Base-by-base conservation (phyloP, 1,284 basidiomycete species). In the Moniliophthora roreri region DNA sequence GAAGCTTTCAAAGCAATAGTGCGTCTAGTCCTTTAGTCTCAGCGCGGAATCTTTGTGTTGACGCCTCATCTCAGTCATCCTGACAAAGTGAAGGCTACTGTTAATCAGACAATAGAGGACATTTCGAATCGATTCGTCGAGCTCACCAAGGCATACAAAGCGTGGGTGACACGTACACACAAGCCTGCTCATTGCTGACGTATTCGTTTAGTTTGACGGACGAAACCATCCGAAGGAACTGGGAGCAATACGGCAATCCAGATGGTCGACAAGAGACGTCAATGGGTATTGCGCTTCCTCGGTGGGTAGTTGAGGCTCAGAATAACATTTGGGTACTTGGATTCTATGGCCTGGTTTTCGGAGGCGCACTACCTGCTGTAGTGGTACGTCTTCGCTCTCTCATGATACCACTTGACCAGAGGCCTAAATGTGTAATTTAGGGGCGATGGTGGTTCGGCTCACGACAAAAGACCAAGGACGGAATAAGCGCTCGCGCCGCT, bases 391-490 rank as follows among this genome's bases (percentile, higher is more conserved):
- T n/a, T n/a, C n/a, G n/a, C n/a, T n/a, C n/a, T n/a, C n/a, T n/a
- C n/a, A n/a, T 32, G 35, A 28, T 7, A 15, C 15, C 34, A n/a
- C 32, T 15, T 26, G 3, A 7, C 36, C 24, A 37, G 6, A 41
- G 57, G 60, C 28, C 37, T n/a, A 41, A 34, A 37, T 23, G 26
- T 37, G 47, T 47, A 39, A 41, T 47, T 16, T 59, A 89, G 85
- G 91, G 93, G 18, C 83, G 86, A 51, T 99, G 97, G 97, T 99
- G 97, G 97, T 99, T 98, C 67, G 93, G 94, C 15, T 93, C 89
- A 61, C 82, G 92, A 52, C 81, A 87, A 58, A 87, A 85, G 68
- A 99, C 97, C 26, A 97, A 98, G 69, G 97, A 99, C 63, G 93
- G 94, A 40, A 81, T 98, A 50, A 78, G 93, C 59, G 87, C 89